Conservation (phyloP, 2,329 filamentous ascomycete genomes). For the Pseudogymnoascus sp. region DNA sequence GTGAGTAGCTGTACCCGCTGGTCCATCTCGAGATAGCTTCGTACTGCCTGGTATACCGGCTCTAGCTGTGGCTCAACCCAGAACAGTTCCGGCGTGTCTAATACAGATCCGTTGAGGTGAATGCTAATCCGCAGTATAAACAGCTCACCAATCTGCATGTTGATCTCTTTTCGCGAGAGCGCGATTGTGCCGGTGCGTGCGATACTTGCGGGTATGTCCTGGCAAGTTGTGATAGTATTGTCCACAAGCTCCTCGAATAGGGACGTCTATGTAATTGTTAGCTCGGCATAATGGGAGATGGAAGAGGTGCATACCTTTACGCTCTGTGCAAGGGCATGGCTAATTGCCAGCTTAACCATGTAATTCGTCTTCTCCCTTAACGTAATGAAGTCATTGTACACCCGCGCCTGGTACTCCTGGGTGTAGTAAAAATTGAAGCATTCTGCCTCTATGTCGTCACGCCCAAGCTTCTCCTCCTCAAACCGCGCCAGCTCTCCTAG, state of each 20-base stretch:
- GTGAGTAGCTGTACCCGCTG: conserved; percentile 85
- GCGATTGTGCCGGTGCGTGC: conserved; percentile 87
- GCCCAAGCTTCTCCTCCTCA: conserved; percentile 78
- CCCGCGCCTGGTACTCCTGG: conserved; percentile 90
- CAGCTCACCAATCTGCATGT: conserved; percentile 98
- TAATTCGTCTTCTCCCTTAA: conserved; percentile 90
- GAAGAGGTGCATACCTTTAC: conserved; percentile 59
- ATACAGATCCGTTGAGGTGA: conserved; percentile 90
- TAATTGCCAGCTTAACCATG: conserved; percentile 96
- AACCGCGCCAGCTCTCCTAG: conserved; percentile 92
- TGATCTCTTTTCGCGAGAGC: conserved; percentile 82
- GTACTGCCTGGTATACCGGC: conserved; percentile 89
- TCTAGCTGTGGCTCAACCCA: conserved; percentile 97
- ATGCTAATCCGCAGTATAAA: conserved; percentile 98
- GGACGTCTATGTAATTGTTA: conserved; percentile 55
- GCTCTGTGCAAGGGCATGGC: conserved; percentile 88
- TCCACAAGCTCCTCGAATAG: conserved; percentile 94
- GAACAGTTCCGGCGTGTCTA: conserved; percentile 95
- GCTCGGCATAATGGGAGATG: not conserved
- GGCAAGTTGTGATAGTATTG: conserved; percentile 86
- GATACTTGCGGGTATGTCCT: conserved; percentile 88
- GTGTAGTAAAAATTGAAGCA: conserved; percentile 99
- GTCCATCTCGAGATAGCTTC: conserved; percentile 96
- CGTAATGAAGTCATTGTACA: conserved; percentile 99
- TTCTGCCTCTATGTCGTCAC: conserved; percentile 88